Evolutionary conservation across 768 basidiomycete species (phyloP), one percentile per base, ranked within the genome.

Genomic region (Lyophyllum atratum): DNA sequence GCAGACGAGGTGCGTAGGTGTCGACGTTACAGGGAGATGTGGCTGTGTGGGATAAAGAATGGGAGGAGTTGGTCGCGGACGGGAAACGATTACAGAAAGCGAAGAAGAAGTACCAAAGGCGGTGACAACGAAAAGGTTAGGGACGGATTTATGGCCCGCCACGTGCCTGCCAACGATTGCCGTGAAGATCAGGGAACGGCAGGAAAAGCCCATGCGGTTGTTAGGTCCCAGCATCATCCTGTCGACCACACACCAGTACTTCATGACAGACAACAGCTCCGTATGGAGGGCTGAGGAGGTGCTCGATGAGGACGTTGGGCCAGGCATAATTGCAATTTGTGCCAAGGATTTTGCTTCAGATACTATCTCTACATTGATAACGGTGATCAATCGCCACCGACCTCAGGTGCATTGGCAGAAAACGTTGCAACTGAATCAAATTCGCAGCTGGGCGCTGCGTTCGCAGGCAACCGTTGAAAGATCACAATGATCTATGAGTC

Each of bases 61-160:
- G 52, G 34, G 55, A 24, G 28, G 49, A 61, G 43, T 55, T 61
- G 54, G 54, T 21, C 50, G 22, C 28, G 34, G 54, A 49, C 26
- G 17, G 19, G 4, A 21, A 19, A 45, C 15, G 29, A 11, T n/a
- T 21, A 45, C 34, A 43, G 34, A 42, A 37, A 43, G 24, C 51
- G 31, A 53, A n/a, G 45, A 58, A 42, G 33, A 43, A 47, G 21
- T 40, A 28, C 19, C 25, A 54, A 33, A 34, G 33, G 29, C 9
- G 37, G 3, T 34, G 40, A 45, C 49, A 51, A 49, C 34, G 44
- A 22, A 50, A 19, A 34, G 19, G 24, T 24, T 49, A 21, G 29
- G 19, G 39, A 26, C 25, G 28, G 8, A 6, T 45, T 54, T 45
- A 33, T 7, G 3, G 17, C 2, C 2, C 42, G 28, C 49, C 55